Conservation (phyloP, 306 rosid genomes). For the Castanospermum australe region DNA sequence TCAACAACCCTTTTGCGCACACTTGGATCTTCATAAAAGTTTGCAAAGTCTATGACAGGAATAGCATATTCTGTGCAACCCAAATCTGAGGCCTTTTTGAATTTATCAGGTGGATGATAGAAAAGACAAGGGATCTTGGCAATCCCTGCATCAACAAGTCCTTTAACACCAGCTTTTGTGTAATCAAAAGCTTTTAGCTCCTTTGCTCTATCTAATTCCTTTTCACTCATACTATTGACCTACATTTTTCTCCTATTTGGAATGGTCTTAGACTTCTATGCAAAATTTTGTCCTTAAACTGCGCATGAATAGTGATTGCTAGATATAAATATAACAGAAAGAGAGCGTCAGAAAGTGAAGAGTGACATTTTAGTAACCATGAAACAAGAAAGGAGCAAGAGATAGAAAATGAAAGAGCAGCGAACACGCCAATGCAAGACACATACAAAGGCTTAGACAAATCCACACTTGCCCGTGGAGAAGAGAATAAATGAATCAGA, state of each 20-base stretch:
- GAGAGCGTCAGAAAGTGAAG: background rate
- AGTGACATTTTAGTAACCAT: background rate
- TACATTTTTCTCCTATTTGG: background rate
- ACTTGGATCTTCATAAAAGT: background rate
- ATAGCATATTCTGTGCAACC: background rate
- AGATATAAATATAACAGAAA: background rate
- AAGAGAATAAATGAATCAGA: no score
- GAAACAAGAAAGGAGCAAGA: no score
- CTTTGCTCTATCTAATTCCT: slow-evolving; percentile 21
- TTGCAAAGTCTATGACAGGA: slow-evolving; percentile 39
- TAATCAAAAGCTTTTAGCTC: slow-evolving; percentile 53
- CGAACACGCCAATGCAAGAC: background rate
- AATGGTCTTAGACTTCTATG: background rate
- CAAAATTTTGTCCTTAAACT: background rate
- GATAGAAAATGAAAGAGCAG: background rate
- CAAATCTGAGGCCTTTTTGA: background rate
- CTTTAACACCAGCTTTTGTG: slow-evolving; percentile 63
- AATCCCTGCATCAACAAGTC: slow-evolving; percentile 63
- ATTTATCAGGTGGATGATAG: slow-evolving; percentile 24
- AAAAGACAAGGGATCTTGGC: slow-evolving; percentile 53
- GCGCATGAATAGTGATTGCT: background rate
- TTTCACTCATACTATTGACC: background rate
- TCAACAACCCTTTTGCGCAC: slow-evolving; percentile 13
- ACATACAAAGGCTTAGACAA: background rate
- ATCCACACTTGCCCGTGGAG: no score